These are phyloP conservation scores for Calophaca sinica DNA, from an alignment of 306 rosid genomes.

Conservation along the genomic window DNA sequence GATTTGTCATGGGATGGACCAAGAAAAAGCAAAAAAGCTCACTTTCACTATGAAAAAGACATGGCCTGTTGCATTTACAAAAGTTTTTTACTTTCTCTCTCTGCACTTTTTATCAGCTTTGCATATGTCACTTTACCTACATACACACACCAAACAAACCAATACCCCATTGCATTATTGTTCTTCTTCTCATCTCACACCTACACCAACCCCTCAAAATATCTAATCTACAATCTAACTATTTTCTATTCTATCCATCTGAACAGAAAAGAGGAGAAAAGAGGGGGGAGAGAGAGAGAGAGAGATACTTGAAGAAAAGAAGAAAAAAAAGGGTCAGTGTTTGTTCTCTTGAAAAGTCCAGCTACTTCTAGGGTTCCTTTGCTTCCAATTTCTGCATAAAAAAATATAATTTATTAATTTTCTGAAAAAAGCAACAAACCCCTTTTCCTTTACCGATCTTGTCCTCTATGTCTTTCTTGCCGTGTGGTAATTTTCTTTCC, in stretches of 20 bases:
- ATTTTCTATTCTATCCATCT: constrained; percentile 49
- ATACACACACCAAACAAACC: constrained; percentile 33
- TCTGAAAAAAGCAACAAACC: constrained; percentile 40
- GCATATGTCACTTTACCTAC: constrained; percentile 57
- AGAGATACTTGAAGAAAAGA: background rate
- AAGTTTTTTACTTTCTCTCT: constrained; percentile 3
- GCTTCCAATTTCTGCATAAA: constrained; percentile 38
- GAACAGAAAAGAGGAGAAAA: constrained; percentile 35
- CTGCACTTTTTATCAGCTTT: constrained; percentile 70
- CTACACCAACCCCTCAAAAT: constrained; percentile 47
- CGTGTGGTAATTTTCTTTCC: constrained; percentile 53
- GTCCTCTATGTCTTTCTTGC: constrained; percentile 43
- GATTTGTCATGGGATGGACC: constrained; percentile 39
- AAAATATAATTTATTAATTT: constrained; percentile 16
- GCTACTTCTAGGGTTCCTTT: constrained; percentile 48
- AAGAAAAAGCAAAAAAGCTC: constrained; percentile 38
- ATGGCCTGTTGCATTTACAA: constrained; percentile 52
- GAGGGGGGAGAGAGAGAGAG: constrained; percentile 18
- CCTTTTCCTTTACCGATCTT: constrained; percentile 59
- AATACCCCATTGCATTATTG: constrained; percentile 47
- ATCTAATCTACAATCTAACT: constrained; percentile 58
- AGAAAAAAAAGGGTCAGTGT: constrained; percentile 24
- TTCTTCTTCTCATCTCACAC: constrained; percentile 42
- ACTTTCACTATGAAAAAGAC: constrained; percentile 61
- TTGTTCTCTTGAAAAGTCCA: constrained; percentile 49